Base-by-base conservation (phyloP, 495 filamentous ascomycete genomes). In the Pyrenopolyporus hunteri region DNA sequence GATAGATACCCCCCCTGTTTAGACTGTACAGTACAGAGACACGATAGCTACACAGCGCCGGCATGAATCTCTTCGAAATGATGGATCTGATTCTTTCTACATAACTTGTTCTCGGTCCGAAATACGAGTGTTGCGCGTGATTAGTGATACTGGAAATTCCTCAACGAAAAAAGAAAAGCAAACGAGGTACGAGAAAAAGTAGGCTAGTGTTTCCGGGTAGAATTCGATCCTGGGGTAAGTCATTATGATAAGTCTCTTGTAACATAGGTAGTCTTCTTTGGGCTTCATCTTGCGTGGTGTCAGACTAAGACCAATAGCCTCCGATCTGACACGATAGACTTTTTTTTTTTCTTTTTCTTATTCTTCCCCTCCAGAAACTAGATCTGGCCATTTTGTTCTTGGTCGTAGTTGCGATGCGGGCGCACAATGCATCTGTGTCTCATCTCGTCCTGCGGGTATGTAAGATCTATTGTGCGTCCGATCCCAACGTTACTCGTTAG, bases 1-100 rank as follows among this genome's bases (percentile, higher is more conserved):
- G 63, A 72, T 76, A 76, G 73, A 79, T 76, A 76, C 74, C 74
- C 67, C n/a, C 68, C 64, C 65, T 57, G 55, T 71, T 78, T 77
- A 76, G 73, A 75, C 72, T 76, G 76, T 78, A 79, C 66, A 76
- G 53, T 75, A 77, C 54, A 77, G 71, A 76, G 64, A 71, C 64
- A 74, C 57, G 69, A 72, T 72, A 69, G 76, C 76, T 76, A 68
- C 76, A 73, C 74, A 73, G 74, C 74, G 62, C 71, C 59, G 48
- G 61, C 50, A 64, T 63, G 60, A 68, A 59, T 66, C 58, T 64
- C 13, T 67, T 71, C 55, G 63, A 64, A 66, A 67, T 63, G 66
- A 71, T 68, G 67, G 67, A 71, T 69, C 61, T 63, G 45, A 62
- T 68, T 65, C 57, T 51, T 50, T 48, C 37, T 31, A 13, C 37